phyloP scores from a whole-genome alignment of 2,329 filamentous ascomycete genomes.

The Parastagonospora nodorum region DNA sequence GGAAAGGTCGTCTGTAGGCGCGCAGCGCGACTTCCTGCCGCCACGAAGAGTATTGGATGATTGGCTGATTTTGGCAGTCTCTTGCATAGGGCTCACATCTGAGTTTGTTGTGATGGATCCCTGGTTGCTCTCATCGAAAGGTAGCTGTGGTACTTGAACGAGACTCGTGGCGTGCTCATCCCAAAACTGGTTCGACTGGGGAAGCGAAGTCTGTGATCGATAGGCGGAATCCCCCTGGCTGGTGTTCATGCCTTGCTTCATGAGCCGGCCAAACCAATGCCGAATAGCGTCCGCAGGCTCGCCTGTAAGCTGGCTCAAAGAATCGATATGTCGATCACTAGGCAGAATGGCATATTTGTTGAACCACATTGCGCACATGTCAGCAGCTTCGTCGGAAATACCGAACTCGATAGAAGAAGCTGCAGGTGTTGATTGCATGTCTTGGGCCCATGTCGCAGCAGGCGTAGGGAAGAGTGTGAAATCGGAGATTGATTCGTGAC shows the following conservation, averaged over 20 bases:
- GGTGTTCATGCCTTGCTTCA: slow-evolving; percentile 42
- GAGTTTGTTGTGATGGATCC: slow-evolving; percentile 14
- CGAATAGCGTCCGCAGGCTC: slow-evolving; percentile 39
- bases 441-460: slow-evolving; percentile 26
- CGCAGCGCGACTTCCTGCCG: slow-evolving; percentile 41
- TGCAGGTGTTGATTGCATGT: slow-evolving; percentile 24
- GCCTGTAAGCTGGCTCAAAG: slow-evolving; percentile 42
- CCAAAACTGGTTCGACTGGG: slow-evolving; percentile 29
- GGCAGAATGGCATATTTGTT: slow-evolving; percentile 45
- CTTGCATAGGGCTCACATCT: slow-evolving; percentile 20
- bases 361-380: slow-evolving; percentile 46
- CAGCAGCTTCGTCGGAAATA: slow-evolving; percentile 43
- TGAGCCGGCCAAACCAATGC: slow-evolving; percentile 43
- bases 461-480: slow-evolving; percentile 30
- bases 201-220: slow-evolving; percentile 43
- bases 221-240: slow-evolving; percentile 43
- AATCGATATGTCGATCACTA: slow-evolving; percentile 44
- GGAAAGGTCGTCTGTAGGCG: slow-evolving; percentile 36
- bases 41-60: slow-evolving; percentile 26
- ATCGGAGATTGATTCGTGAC: slow-evolving; percentile 31
- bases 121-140: slow-evolving; percentile 9
- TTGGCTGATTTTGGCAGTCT: slow-evolving; percentile 18
- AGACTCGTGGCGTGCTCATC: slow-evolving; percentile 22
- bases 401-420: slow-evolving; percentile 28
- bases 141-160: slow-evolving; percentile 13